phyloP scores from a whole-genome alignment of 441 rosid species.

The Gossypium aridum region DNA sequence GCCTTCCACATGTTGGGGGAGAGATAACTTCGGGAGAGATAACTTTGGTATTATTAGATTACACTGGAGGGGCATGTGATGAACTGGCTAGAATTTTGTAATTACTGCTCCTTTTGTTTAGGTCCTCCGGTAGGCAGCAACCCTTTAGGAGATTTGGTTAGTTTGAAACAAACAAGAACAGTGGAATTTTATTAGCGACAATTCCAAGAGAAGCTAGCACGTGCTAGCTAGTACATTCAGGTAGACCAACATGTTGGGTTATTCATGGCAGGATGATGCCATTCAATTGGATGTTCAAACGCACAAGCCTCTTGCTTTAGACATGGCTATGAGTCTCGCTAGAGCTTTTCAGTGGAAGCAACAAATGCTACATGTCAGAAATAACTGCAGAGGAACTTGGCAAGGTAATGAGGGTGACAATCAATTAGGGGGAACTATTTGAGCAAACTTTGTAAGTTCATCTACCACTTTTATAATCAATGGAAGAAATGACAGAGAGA shows the following conservation, averaged over 20 bases:
- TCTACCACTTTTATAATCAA: background rate
- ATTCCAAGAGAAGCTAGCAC: background rate
- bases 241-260: background rate
- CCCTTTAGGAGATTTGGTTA: background rate
- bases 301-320: background rate
- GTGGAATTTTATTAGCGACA: background rate
- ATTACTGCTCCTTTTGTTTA: background rate
- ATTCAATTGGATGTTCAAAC: background rate
- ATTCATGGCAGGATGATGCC: background rate
- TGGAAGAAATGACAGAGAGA: too few relatives aligned
- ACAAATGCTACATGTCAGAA: background rate
- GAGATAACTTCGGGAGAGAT: background rate
- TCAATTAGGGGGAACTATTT: background rate
- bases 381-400: background rate
- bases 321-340: background rate
- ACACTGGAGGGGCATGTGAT: background rate
- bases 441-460: background rate
- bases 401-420: background rate
- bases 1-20: background rate
- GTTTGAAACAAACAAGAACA: background rate
- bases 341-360: background rate
- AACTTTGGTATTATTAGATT: background rate
- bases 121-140: background rate
- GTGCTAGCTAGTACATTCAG: background rate
- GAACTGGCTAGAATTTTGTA: background rate